Evolutionary conservation across 1,284 basidiomycete genomes (phyloP), one percentile per base, ranked within the genome.

Genomic region (Gomphus bonarii): DNA sequence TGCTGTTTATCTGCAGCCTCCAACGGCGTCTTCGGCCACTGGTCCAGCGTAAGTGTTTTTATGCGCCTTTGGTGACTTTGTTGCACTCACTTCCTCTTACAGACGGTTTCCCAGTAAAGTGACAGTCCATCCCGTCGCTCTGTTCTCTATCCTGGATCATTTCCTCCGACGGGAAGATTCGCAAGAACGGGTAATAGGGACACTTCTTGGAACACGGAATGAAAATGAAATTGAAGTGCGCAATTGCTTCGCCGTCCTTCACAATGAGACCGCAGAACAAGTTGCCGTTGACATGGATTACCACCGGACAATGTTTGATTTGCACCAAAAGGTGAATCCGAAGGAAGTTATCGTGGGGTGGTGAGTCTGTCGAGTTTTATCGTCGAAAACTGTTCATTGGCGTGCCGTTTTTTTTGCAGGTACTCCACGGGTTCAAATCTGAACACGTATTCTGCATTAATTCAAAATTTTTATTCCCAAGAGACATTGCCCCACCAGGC

Each of bases 381-480:
- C 65, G 59, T 10, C 61, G 62, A n/a, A 9, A 20, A 44, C 43
- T 9, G 25, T 52, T n/a, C 44, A 50, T 31, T 38, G 3, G 57
- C 30, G 47, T 35, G 22, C 49, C 33, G 22, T 25, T 18, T 35
- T 44, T 30, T 50, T 9, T 57, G 11, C 65, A 92, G 90, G 89
- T 94, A 94, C 73, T 91, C 91, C 18, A 94, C 91, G 20, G 87
- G 88, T 61, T 88, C 88, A 3, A 84, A 88, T 62, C 80, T 99
- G 60, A 95, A 97, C 75, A 91, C 91, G 14, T 95, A 95, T 76
- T 95, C 94, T 47, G 94, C 97, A 20, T 80, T 99, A 62, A 97
- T 99, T 67, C 97, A 99, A 79, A 95, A 97, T 73, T 97, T 97
- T 73, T 99, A 97, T 73, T 84, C 91, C 42, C 84, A 89, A 77